Percentiles rank a stretch among this genome's conserved stretches.
phyloP scores from a whole-genome alignment of 1,284 basidiomycete genomes.

The Phellinidium pouzarii region DNA sequence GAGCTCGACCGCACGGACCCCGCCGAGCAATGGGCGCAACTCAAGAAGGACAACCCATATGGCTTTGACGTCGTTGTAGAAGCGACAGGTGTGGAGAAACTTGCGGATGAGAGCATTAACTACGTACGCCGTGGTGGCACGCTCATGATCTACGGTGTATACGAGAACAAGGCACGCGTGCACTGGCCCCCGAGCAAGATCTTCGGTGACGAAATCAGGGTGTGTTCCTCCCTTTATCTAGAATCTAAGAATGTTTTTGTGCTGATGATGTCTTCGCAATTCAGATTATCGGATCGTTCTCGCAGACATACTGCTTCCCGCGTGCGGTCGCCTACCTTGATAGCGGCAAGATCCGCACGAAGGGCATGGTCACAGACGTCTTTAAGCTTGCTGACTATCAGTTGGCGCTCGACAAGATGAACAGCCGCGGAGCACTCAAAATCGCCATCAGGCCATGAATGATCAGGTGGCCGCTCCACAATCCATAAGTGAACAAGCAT shows the following conservation, averaged over 20 bases:
- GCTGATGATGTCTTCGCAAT: background rate
- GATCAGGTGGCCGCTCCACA: background rate
- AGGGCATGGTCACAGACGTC: constrained; percentile 79
- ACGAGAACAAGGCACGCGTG: constrained; percentile 66
- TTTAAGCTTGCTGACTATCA: constrained; percentile 77
- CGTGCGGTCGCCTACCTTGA: constrained; percentile 85
- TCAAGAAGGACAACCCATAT: constrained; percentile 75
- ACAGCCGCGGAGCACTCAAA: constrained; percentile 61
- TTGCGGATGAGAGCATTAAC: constrained; percentile 77
- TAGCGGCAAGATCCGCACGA: constrained; percentile 72
- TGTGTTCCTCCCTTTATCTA: constrained; percentile 29
- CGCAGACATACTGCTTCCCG: constrained; percentile 82
- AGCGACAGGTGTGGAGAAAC: constrained; percentile 76
- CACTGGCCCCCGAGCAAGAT: constrained; percentile 83
- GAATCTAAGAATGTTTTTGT: background rate
- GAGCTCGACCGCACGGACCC: constrained; percentile 74
- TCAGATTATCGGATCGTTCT: constrained; percentile 81
- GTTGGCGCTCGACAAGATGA: constrained; percentile 80
- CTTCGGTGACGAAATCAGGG: constrained; percentile 79
- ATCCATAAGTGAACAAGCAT: too few species aligned
- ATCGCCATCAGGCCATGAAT: constrained; percentile 49
- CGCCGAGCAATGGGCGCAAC: constrained; percentile 70
- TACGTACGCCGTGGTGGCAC: constrained; percentile 78
- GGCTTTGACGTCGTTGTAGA: constrained; percentile 87
- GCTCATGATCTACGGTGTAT: constrained; percentile 71